Conservation (phyloP, 2,329 filamentous ascomycete species). For the Pyricularia grisea region DNA sequence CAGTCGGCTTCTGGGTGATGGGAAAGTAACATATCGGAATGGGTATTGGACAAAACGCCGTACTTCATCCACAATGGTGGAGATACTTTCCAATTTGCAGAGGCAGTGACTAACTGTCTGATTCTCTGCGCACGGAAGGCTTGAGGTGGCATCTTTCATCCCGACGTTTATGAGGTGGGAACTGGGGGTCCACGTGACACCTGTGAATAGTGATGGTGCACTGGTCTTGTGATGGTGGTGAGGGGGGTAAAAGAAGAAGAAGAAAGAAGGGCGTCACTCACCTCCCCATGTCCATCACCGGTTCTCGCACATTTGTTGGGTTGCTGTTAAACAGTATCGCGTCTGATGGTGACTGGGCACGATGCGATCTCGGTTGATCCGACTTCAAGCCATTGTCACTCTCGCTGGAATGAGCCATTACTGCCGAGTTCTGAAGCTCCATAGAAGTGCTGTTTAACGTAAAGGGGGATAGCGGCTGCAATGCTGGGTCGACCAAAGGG, state of each 20-base stretch:
- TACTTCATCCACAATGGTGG: not conserved
- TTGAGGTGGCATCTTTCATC: not conserved
- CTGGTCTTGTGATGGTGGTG: not conserved
- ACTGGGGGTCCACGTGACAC: not conserved
- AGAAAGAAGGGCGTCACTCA: constrained; percentile 6
- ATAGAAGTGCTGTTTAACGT: not conserved
- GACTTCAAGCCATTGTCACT: not conserved
- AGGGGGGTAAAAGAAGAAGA: not conserved
- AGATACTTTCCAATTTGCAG: not conserved
- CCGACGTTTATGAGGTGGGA: not conserved
- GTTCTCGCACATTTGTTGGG: not conserved
- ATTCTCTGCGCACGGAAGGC: not conserved
- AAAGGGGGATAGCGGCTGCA: constrained; percentile 1
- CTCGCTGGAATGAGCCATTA: constrained; percentile 5
- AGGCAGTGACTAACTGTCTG: not conserved
- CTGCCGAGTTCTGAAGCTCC: not conserved
- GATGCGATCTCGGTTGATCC: not conserved
- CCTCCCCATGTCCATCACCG: constrained; percentile 7
- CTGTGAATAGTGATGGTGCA: not conserved
- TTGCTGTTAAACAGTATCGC: constrained; percentile 7
- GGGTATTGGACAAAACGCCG: not conserved
- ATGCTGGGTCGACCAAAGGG: not conserved
- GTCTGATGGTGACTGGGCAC: constrained; percentile 11
- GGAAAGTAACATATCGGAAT: not conserved
- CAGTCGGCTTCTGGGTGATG: not conserved